Evolutionary conservation across 306 rosid species (phyloP).

Genomic region (Cicer yamashitae): DNA sequence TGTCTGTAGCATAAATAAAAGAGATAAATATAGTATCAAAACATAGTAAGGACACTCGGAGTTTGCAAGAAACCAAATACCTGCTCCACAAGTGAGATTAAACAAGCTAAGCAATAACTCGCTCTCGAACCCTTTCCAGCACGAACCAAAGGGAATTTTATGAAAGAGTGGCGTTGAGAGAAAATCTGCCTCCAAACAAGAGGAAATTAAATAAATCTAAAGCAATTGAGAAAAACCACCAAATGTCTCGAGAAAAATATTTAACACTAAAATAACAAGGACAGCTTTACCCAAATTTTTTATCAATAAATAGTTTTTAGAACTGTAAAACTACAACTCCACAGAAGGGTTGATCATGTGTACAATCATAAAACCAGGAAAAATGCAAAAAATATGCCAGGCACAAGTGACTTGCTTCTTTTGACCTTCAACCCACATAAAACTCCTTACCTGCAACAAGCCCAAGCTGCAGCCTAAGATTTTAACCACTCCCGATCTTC

Average conservation of each 20-base stretch:
- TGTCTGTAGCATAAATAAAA: conserved; percentile 57
- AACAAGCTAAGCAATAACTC: conserved; percentile 80
- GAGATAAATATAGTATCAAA: neutral
- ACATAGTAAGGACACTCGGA: conserved; percentile 20
- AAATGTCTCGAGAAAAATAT: conserved; percentile 10
- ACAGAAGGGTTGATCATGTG: conserved; percentile 29
- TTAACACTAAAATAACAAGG: conserved; percentile 19
- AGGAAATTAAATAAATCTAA: conserved; percentile 36
- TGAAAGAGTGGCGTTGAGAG: conserved; percentile 55
- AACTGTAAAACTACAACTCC: conserved; percentile 11
- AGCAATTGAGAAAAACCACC: conserved; percentile 27
- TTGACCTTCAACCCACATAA: conserved; percentile 1
- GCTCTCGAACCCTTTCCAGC: conserved; percentile 63
- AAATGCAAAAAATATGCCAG: conserved; percentile 14
- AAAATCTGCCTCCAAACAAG: conserved; percentile 65
- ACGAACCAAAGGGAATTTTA: conserved; percentile 62
- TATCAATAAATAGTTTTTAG: conserved; percentile 4
- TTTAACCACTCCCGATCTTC: neutral
- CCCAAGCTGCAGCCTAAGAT: neutral
- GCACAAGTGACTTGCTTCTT: conserved; percentile 21
- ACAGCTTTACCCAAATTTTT: conserved; percentile 3
- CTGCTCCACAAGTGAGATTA: conserved; percentile 94
- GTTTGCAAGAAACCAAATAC: conserved; percentile 52
- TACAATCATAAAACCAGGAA: conserved; percentile 22
- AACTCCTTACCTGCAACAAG: neutral